A percentile compares a stretch with the other conserved stretches of the same genome.
These are phyloP conservation scores for Chytriomyces confervae DNA, from an alignment of 192 early-diverging fungal genomes.

Conservation along the genomic window DNA sequence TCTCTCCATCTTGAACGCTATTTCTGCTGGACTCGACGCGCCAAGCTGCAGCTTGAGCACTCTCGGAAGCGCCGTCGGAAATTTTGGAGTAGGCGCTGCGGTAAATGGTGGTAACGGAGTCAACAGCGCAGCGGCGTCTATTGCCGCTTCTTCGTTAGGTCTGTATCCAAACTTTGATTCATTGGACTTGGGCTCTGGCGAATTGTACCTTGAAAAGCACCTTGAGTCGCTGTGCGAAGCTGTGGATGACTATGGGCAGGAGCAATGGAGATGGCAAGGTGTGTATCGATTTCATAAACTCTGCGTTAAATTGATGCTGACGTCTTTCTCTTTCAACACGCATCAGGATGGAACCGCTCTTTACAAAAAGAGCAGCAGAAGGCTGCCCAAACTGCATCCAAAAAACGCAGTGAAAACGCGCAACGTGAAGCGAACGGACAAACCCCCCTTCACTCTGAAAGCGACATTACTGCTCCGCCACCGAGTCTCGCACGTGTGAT, in stretches of 20 bases:
- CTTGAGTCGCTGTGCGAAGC: constrained; percentile 80
- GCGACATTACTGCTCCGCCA: constrained; percentile 69
- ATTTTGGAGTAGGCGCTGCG: constrained; percentile 16
- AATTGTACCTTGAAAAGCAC: constrained; percentile 86
- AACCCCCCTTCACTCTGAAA: constrained; percentile 72
- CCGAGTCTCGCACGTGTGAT: constrained; percentile 66
- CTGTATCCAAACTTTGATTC: constrained; percentile 62
- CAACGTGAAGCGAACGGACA: constrained; percentile 70
- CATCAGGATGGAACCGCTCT: constrained; percentile 80
- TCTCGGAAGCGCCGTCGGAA: constrained; percentile 31
- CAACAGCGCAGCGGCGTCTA: constrained; percentile 13
- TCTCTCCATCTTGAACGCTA: constrained; percentile 76
- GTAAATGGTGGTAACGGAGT: neutral
- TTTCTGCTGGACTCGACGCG: constrained; percentile 69
- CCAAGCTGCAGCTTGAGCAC: constrained; percentile 30
- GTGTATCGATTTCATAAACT: neutral
- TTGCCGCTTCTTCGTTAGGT: neutral
- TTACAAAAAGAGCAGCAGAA: constrained; percentile 86
- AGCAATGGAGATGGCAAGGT: constrained; percentile 90
- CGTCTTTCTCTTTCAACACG: constrained; percentile 1
- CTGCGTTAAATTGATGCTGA: neutral
- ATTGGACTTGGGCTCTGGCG: constrained; percentile 78
- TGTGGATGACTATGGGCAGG: constrained; percentile 88
- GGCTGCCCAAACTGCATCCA: constrained; percentile 62
- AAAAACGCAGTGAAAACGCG: constrained; percentile 78